These are phyloP conservation scores for Sporormia fimetaria DNA, from an alignment of 495 filamentous ascomycete genomes.

Conservation along the genomic window DNA sequence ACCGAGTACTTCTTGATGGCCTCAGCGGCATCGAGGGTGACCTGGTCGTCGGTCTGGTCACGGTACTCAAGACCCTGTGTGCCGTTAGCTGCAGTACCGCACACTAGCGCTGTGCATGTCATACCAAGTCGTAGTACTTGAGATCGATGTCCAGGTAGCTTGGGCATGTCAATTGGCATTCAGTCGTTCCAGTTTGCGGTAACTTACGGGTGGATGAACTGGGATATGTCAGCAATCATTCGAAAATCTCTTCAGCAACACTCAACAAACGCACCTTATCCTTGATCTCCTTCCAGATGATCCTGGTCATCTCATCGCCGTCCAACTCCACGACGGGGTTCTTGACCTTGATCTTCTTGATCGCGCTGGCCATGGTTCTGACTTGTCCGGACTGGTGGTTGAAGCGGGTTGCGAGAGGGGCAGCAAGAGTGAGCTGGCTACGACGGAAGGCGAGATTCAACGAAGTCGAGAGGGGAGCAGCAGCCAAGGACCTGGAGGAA, in stretches of 20 bases:
- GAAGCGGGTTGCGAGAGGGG: not conserved
- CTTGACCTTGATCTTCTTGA: constrained; percentile 85
- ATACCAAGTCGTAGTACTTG: constrained; percentile 92
- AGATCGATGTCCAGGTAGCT: constrained; percentile 90
- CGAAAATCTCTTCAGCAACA: not conserved
- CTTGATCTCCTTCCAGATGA: constrained; percentile 98
- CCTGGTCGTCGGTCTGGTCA: constrained; percentile 89
- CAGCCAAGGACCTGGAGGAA: too few relatives aligned
- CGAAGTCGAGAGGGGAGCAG: too few relatives aligned
- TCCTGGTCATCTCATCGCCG: constrained; percentile 98
- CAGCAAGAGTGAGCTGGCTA: too few relatives aligned
- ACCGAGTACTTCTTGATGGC: constrained; percentile 98
- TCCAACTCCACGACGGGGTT: constrained; percentile 92
- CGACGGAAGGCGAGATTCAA: not conserved
- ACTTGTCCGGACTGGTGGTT: constrained; percentile 7
- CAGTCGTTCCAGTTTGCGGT: not conserved
- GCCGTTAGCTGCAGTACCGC: constrained; percentile 1
- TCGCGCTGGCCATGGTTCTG: constrained; percentile 21
- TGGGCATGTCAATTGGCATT: constrained; percentile 1
- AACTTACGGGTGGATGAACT: constrained; percentile 76
- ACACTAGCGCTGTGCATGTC: constrained; percentile 2
- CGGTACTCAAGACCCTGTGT: constrained; percentile 74
- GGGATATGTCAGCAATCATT: constrained; percentile 1
- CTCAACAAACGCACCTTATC: constrained; percentile 51
- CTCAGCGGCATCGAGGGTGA: constrained; percentile 87